Base-by-base conservation (phyloP, 2,329 filamentous ascomycete genomes). In the Leptoxyphium fumago region DNA sequence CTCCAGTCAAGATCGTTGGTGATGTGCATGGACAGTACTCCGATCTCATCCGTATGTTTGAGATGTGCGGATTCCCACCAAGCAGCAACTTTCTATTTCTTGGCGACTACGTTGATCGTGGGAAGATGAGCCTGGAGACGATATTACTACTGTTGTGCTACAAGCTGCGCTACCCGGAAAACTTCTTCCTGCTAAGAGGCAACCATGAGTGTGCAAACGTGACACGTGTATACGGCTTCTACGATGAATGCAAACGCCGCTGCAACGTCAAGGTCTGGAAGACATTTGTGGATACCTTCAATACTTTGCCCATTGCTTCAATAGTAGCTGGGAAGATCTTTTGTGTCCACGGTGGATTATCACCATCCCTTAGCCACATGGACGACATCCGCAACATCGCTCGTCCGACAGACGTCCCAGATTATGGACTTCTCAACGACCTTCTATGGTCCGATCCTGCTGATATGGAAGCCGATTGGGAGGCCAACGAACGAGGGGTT, bases 191-290 rank as follows among this genome's bases (percentile, higher is more conserved):
- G 40, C 71, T 96, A 17, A 80, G 89, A 46, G 89, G 89, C 44
- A 96, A 96, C 60, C 89, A 96, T 64, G 89, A 96, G 64, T 95
- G 89, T 64, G 89, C 89, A 55, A 94, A 94, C 53, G 87, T 96
- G 43, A 96, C 87, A 11, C 77, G 89, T 47, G 86, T 96, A 30
- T 95, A 95, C 63, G 89, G 89, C 2, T 96, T 96, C 65, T 96
- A 96, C 67, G 89, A 96, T 58, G 89, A 96, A 62, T 96, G 89
- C 74, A 96, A 96, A 69, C 77, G 89, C 52, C 77, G 89, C 48
- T 94, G 84, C 70, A 95, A 94, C 60, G 85, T 95, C 62, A 95
- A 95, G 69, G 79, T 94, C 44, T 96, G 89, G 89, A 96, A 96
- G 71, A 93, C 86, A 0, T 96, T 96, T 60, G 81, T 94, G 43